A percentile compares a stretch with the other conserved stretches of the same genome.
phyloP scores from a whole-genome alignment of 169 alveolate genomes.

The Babesia bigemina region DNA sequence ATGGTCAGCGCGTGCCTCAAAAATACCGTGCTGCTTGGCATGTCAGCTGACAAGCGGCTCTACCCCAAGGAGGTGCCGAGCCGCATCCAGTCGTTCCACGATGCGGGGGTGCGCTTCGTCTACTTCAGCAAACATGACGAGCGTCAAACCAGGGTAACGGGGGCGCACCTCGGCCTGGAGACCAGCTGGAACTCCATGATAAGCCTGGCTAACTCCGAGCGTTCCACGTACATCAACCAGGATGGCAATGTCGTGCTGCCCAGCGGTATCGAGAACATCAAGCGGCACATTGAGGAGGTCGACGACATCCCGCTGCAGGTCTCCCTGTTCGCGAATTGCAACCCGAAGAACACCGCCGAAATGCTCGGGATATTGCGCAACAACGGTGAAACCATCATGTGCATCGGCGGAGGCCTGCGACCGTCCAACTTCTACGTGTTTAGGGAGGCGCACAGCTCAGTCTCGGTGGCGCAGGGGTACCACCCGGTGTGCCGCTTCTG shows the following conservation, averaged over 20 bases:
- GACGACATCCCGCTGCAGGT: slow-evolving; percentile 71
- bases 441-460: slow-evolving; percentile 50
- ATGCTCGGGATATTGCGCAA: slow-evolving; percentile 57
- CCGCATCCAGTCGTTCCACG: slow-evolving; percentile 63
- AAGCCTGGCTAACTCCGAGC: slow-evolving; percentile 61
- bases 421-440: slow-evolving; percentile 58
- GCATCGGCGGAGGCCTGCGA: slow-evolving; percentile 62
- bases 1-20: slow-evolving; percentile 56
- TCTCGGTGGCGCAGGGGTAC: slow-evolving; percentile 66
- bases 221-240: slow-evolving; percentile 55
- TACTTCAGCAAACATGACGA: slow-evolving; percentile 77
- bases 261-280: slow-evolving; percentile 66
- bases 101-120: slow-evolving; percentile 79
- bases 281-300: slow-evolving; percentile 62
- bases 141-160: slow-evolving; percentile 70
- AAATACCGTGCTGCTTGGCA: slow-evolving; percentile 53
- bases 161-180: slow-evolving; percentile 78
- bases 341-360: slow-evolving; percentile 45
- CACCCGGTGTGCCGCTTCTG: slow-evolving; percentile 70
- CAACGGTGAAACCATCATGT: slow-evolving; percentile 68
- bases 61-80: slow-evolving; percentile 64
- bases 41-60: slow-evolving; percentile 47
- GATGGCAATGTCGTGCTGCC: slow-evolving; percentile 70
- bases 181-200: slow-evolving; percentile 83
- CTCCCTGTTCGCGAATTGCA: slow-evolving; percentile 49